Evolutionary conservation across 2,329 filamentous ascomycete species (phyloP).

Genomic region (Trichoderma koningii): DNA sequence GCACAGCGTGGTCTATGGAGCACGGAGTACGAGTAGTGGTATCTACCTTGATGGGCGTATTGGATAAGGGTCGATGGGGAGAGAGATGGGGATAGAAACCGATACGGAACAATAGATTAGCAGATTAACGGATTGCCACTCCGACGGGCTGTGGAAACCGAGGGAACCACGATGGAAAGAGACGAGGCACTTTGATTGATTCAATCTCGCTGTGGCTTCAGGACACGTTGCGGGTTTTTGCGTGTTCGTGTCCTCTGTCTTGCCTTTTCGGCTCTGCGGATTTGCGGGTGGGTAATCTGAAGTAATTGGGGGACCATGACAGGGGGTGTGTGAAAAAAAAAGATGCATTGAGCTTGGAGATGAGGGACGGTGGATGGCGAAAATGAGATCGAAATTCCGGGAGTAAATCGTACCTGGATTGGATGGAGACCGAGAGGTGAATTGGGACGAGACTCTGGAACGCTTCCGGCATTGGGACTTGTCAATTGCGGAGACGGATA

Average conservation of each 20-base stretch:
- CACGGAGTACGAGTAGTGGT: too few relatives aligned
- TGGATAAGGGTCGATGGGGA: too few relatives aligned
- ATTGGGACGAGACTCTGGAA: too few relatives aligned
- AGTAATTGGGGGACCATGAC: background rate
- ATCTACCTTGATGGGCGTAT: background rate
- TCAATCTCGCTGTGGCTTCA: background rate
- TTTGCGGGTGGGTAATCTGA: conserved; percentile 12
- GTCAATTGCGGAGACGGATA: conserved; percentile 3
- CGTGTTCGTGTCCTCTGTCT: too few relatives aligned
- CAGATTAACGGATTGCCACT: background rate
- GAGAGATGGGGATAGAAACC: too few relatives aligned
- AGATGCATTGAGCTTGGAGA: too few relatives aligned
- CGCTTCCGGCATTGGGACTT: conserved; percentile 2
- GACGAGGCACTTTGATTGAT: background rate
- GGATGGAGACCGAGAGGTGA: too few relatives aligned
- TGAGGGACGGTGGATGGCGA: background rate
- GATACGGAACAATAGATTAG: too few relatives aligned
- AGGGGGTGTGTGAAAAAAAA: too few relatives aligned
- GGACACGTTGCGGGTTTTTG: conserved; percentile 10
- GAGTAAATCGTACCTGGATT: conserved; percentile 4
- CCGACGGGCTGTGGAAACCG: background rate
- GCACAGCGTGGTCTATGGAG: too few relatives aligned
- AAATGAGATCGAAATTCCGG: background rate
- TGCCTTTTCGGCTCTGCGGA: background rate
- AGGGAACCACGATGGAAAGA: background rate